Evolutionary conservation across 148 eudicot genomes (phyloP), one percentile per base, ranked within the genome.

Genomic region (Chenopodium album): DNA sequence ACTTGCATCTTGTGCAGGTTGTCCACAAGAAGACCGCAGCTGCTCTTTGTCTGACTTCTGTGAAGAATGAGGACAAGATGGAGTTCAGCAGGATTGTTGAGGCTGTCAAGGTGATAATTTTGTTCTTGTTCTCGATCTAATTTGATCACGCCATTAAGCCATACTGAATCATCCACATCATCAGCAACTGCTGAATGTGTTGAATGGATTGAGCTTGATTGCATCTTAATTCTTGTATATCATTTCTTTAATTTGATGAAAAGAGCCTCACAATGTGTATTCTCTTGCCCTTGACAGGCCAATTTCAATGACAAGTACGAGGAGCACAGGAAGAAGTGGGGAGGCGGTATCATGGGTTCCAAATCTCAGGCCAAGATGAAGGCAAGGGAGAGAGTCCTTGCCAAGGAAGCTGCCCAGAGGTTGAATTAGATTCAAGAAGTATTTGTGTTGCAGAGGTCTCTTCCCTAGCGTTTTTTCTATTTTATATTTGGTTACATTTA

Each of bases 231-330:
- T 41, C 44, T 41, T 41, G 44, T 41, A 41, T 41, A 41, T 41
- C 44, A 6, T 0, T 9, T 62, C 26, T 22, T 8, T 62, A 22
- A 12, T 1, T 67, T 67, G 16, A 67, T 23, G 16, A 41, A 34
- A 41, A 41, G 44, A 32, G 31, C 37, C 66, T 68, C 7, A 75
- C 78, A 26, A 14, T 59, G n/a, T 52, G 20, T 34, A 64, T 3
- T 56, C 22, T 28, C 3, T 48, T 41, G 2, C 22, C 5, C 0
- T 46, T 76, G n/a, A 79, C 86, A 94, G 98, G 98, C 97, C 52
- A 94, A 94, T 77, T 94, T 93, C 92, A 94, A 94, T 44, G 98
- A 94, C 87, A 94, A 94, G 84, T 94, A 89, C 56, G 98, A 94
- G 2, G 98, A 94, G 77, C 86, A 87, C 82, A 88, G 97, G 83